Evolutionary conservation across 163 green algal genomes (phyloP).

Genomic region (Prototheca cutis): DNA sequence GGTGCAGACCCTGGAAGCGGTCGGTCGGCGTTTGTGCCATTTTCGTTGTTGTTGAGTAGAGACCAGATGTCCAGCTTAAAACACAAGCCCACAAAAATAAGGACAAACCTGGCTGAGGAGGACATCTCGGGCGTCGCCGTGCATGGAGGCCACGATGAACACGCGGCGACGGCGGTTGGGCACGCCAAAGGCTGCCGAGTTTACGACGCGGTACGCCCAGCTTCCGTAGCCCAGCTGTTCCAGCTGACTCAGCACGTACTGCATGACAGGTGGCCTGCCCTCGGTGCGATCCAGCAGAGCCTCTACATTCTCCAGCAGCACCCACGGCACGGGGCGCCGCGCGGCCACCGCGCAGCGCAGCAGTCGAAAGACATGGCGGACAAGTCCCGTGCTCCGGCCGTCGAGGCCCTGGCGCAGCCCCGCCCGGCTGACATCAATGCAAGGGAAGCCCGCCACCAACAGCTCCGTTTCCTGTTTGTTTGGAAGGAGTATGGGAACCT

Average conservation of each 20-base stretch:
- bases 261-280: conserved; percentile 31
- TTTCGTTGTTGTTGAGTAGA: no score
- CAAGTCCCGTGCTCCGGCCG: conserved; percentile 57
- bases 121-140: conserved; percentile 80
- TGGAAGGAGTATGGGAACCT: no score
- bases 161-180: conserved; percentile 65
- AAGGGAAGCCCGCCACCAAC: conserved; percentile 77
- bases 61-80: no score
- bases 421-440: conserved; percentile 69
- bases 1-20: conserved; percentile 30
- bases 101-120: conserved; percentile 63
- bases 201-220: conserved; percentile 68
- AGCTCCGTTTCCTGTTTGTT: conserved; percentile 74
- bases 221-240: conserved; percentile 63
- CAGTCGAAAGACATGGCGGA: conserved; percentile 78
- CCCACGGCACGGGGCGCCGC: conserved; percentile 59
- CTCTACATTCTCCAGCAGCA: conserved; percentile 88
- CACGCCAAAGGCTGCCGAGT: conserved; percentile 65
- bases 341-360: conserved; percentile 38
- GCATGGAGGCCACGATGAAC: conserved; percentile 71
- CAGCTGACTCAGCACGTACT: conserved; percentile 42
- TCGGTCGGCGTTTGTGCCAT: no score
- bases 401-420: conserved; percentile 52
- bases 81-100: no score
- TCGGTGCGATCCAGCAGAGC: conserved; percentile 53